A percentile compares a stretch with the other conserved stretches of the same genome.
Evolutionary conservation across 176 grass and related monocot species (phyloP).

Genomic region (Cenchrus purpureus): DNA sequence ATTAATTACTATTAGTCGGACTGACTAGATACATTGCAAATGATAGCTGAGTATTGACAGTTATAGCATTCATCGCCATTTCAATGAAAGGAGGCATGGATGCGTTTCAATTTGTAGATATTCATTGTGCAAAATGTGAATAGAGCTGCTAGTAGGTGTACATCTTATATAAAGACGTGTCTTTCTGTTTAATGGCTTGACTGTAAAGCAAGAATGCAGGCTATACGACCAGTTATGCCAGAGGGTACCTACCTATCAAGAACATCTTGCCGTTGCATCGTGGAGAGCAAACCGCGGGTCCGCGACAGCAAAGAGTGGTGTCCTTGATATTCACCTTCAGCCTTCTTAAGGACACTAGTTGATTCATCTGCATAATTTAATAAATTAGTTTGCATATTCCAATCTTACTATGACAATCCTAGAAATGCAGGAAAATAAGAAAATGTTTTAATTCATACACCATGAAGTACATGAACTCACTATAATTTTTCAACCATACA

Average conservation of each 20-base stretch:
- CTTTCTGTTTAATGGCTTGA: background rate
- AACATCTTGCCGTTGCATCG: conserved; percentile 84
- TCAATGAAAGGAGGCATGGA: background rate
- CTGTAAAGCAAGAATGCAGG: background rate
- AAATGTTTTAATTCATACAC: background rate
- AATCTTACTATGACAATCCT: background rate
- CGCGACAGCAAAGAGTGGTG: conserved; percentile 83
- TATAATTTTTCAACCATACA: background rate
- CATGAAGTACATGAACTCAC: background rate
- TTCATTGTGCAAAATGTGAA: background rate
- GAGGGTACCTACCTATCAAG: conserved; percentile 66
- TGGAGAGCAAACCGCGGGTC: conserved; percentile 76
- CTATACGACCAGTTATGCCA: background rate
- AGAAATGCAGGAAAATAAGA: background rate
- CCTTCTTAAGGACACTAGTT: conserved; percentile 64
- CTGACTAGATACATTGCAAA: background rate
- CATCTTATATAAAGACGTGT: background rate
- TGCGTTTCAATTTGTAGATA: background rate
- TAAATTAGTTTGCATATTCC: background rate
- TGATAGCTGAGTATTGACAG: background rate
- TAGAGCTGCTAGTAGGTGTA: background rate
- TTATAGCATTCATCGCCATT: background rate
- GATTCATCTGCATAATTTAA: conserved; percentile 78
- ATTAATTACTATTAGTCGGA: too few relatives aligned
- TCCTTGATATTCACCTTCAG: conserved; percentile 92